phyloP scores from a whole-genome alignment of 805 yeast species.

The Diddensiella transvaalensis region DNA sequence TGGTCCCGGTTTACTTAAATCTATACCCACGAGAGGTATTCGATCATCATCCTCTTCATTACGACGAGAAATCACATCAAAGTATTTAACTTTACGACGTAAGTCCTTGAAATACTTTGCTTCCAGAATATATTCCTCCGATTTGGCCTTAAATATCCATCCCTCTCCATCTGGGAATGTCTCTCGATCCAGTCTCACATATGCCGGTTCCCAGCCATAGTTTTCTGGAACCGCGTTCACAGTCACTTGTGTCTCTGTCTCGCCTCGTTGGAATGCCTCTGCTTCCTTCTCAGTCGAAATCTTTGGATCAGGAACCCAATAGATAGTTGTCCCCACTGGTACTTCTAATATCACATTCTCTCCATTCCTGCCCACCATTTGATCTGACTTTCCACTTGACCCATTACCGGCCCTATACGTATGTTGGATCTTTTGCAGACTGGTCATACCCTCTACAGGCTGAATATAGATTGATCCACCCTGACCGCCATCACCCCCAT shows the following conservation, averaged over 20 bases:
- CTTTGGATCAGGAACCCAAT: slow-evolving; percentile 77
- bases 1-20: slow-evolving; percentile 54
- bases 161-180: slow-evolving; percentile 71
- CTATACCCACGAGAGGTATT: slow-evolving; percentile 81
- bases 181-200: slow-evolving; percentile 56
- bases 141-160: slow-evolving; percentile 82
- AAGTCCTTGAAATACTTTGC: slow-evolving; percentile 65
- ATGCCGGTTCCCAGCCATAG: slow-evolving; percentile 17
- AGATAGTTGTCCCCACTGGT: slow-evolving; percentile 85
- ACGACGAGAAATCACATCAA: slow-evolving; percentile 54
- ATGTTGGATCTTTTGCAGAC: slow-evolving; percentile 65
- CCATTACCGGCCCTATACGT: slow-evolving; percentile 75
- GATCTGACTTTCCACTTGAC: slow-evolving; percentile 63
- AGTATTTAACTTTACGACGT: slow-evolving; percentile 58
- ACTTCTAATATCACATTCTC: slow-evolving; percentile 75
- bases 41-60: slow-evolving; percentile 62
- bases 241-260: background rate
- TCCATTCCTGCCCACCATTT: slow-evolving; percentile 84
- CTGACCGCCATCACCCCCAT: slow-evolving; percentile 98
- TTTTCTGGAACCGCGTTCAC: slow-evolving; percentile 22
- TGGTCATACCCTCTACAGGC: slow-evolving; percentile 67
- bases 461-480: slow-evolving; percentile 87
- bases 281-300: slow-evolving; percentile 21
- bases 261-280: slow-evolving; percentile 14
- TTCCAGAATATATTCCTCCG: slow-evolving; percentile 62